A percentile compares a stretch with the other conserved stretches of the same genome.
Conservation (phyloP, 345 rosid genomes). For the Clausena lansium region DNA sequence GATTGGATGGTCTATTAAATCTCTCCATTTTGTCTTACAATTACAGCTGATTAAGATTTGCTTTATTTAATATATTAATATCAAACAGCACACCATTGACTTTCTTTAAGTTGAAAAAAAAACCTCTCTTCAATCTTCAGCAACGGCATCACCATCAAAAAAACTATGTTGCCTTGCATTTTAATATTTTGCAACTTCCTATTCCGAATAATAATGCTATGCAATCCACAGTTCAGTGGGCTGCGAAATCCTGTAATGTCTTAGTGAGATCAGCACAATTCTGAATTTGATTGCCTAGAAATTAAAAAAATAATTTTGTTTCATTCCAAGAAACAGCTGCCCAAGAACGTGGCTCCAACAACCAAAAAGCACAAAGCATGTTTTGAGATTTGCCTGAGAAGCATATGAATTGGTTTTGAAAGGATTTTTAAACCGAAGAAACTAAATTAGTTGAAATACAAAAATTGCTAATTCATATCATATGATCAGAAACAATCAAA, state of each 20-base stretch:
- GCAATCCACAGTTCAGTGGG: not conserved
- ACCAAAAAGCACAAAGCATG: constrained; percentile 1
- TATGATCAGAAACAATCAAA: not conserved
- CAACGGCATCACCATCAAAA: not conserved
- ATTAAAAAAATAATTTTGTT: not conserved
- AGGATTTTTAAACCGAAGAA: not conserved
- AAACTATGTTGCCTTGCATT: not conserved
- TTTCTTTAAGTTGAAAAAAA: not conserved
- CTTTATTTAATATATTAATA: not conserved
- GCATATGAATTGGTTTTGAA: not conserved
- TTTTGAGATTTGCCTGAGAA: not conserved
- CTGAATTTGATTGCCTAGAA: not conserved
- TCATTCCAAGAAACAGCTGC: constrained; percentile 28
- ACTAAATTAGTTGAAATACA: not conserved
- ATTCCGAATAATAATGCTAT: not conserved
- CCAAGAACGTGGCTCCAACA: constrained; percentile 48
- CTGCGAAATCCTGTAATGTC: not conserved
- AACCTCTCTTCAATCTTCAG: not conserved
- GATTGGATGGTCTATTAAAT: not conserved
- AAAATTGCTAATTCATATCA: not conserved
- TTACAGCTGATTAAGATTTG: not conserved
- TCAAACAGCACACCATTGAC: not conserved
- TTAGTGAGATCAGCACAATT: constrained; percentile 6
- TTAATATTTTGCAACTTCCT: not conserved
- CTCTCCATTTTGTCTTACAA: not conserved